Conservation (phyloP, 768 basidiomycete genomes). For the Boletus rubroflammeus region DNA sequence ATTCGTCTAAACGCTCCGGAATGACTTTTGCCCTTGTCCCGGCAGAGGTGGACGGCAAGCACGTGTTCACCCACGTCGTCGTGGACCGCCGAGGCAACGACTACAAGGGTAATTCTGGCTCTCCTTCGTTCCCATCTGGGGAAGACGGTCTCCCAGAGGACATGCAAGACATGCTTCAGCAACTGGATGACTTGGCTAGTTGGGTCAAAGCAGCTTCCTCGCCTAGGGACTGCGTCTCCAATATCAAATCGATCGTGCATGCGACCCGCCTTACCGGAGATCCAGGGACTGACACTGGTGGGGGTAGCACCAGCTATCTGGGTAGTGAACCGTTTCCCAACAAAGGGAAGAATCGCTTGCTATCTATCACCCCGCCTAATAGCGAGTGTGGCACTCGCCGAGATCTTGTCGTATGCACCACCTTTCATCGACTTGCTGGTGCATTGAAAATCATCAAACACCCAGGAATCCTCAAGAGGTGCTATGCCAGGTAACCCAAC, state of each 20-base stretch:
- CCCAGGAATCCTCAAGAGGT: constrained; percentile 8
- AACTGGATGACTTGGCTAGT: constrained; percentile 27
- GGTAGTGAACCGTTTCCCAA: background rate
- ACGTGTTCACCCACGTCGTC: constrained; percentile 16
- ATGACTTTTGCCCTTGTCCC: constrained; percentile 16
- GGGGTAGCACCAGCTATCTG: background rate
- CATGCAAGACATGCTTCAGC: constrained; percentile 24
- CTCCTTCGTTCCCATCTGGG: background rate
- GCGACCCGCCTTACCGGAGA: background rate
- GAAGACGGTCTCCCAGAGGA: constrained; percentile 25
- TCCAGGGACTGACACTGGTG: background rate
- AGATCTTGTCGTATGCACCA: constrained; percentile 12
- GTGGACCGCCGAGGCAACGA: constrained; percentile 1
- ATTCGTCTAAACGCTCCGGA: constrained; percentile 19
- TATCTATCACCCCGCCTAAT: background rate
- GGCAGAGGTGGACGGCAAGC: constrained; percentile 9
- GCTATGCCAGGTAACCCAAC: background rate
- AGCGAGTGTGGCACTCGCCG: background rate
- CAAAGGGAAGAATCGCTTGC: constrained; percentile 25
- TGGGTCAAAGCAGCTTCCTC: constrained; percentile 25
- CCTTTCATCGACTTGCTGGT: background rate
- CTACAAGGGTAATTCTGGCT: background rate
- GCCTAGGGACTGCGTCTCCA: constrained; percentile 5
- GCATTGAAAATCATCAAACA: constrained; percentile 3
- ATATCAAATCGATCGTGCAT: background rate